Conservation (phyloP, 1,139 yeast genomes). For the Scheffersomyces stambukii region DNA sequence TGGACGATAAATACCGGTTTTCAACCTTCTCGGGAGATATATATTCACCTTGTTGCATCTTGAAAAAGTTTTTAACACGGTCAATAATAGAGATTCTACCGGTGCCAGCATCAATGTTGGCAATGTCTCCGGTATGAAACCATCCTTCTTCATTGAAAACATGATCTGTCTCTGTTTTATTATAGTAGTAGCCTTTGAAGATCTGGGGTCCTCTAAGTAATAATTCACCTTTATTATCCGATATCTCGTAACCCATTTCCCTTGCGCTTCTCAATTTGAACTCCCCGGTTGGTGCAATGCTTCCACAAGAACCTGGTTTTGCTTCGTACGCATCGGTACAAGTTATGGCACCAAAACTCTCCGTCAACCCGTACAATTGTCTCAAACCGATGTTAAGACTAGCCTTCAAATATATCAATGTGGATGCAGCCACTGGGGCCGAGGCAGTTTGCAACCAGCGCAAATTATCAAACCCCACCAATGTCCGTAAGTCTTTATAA, state of each 20-base stretch:
- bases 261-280: conserved; percentile 22
- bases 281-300: conserved; percentile 23
- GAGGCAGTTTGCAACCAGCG: conserved; percentile 27
- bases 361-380: conserved; percentile 38
- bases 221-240: conserved; percentile 26
- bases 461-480: conserved; percentile 28
- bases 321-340: conserved; percentile 25
- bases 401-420: conserved; percentile 30
- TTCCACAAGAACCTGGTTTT: conserved; percentile 33
- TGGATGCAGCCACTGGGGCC: conserved; percentile 32
- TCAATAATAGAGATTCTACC: conserved; percentile 31
- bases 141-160: conserved; percentile 23
- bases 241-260: conserved; percentile 24
- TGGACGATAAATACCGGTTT: conserved; percentile 25
- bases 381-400: conserved; percentile 28
- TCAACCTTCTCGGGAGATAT: conserved; percentile 36
- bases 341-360: conserved; percentile 32
- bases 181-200: conserved; percentile 25
- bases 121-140: conserved; percentile 39
- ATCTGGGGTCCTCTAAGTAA: conserved; percentile 30
- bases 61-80: conserved; percentile 38
- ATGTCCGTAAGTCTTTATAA: conserved; percentile 21
- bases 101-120: conserved; percentile 20
- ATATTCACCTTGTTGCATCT: conserved; percentile 37
- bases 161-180: conserved; percentile 21